These are phyloP conservation scores for Meyerozyma carpophila DNA, from an alignment of 1,139 yeast genomes.

Conservation along the genomic window DNA sequence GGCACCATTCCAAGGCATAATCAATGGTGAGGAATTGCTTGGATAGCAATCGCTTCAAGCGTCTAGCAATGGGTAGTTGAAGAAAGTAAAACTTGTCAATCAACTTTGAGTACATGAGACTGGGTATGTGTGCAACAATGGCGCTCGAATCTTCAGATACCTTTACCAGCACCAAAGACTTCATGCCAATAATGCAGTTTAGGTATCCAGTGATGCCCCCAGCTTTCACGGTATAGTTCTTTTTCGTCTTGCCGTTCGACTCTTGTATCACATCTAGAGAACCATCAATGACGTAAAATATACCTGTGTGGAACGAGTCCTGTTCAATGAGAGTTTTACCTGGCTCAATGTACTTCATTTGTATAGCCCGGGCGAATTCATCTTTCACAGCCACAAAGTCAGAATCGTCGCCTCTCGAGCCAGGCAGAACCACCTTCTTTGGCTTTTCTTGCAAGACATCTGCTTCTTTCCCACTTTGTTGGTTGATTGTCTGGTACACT, in stretches of 20 bases:
- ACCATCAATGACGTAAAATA: slow-evolving; percentile 79
- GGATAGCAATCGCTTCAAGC: slow-evolving; percentile 62
- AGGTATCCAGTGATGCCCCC: slow-evolving; percentile 91
- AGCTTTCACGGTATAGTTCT: slow-evolving; percentile 54
- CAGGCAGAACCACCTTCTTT: not conserved
- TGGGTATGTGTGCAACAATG: slow-evolving; percentile 69
- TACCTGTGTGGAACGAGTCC: slow-evolving; percentile 63
- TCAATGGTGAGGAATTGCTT: slow-evolving; percentile 70
- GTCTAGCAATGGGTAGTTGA: slow-evolving; percentile 71
- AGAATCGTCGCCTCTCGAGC: slow-evolving; percentile 6
- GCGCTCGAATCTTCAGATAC: slow-evolving; percentile 49
- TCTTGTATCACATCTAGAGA: slow-evolving; percentile 52
- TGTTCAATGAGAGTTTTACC: slow-evolving; percentile 59
- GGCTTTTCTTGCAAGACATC: not conserved
- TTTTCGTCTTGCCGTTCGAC: slow-evolving; percentile 16
- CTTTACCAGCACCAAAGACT: slow-evolving; percentile 67
- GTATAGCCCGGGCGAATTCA: slow-evolving; percentile 61
- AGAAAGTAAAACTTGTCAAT: slow-evolving; percentile 74
- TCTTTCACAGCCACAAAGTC: slow-evolving; percentile 50
- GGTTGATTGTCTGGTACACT: slow-evolving; percentile 25
- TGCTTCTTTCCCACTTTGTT: slow-evolving; percentile 8
- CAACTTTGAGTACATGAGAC: slow-evolving; percentile 55
- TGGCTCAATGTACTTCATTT: slow-evolving; percentile 49
- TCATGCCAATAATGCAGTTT: slow-evolving; percentile 73
- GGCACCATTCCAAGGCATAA: slow-evolving; percentile 94